phyloP scores from a whole-genome alignment of 352 stramenopile species.

The Phytophthora citrophthora region DNA sequence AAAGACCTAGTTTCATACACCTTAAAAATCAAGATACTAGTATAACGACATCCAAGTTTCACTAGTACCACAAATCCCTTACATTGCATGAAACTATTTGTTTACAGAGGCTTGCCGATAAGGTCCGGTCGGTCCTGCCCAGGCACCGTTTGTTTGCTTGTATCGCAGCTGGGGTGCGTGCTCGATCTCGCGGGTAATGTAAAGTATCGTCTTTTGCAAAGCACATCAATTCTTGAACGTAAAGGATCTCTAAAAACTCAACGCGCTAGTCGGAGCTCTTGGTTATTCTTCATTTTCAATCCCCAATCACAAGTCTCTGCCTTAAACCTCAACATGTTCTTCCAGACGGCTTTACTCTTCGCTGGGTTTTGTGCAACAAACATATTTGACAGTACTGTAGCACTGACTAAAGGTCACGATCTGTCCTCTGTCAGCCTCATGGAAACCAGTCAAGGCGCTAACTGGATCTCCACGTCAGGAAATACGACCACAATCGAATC shows the following conservation, averaged over 20 bases:
- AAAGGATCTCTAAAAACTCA: neutral
- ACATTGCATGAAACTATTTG: no score
- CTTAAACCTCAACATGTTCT: slow-evolving; percentile 8
- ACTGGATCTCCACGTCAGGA: slow-evolving; percentile 31
- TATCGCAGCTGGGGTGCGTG: no score
- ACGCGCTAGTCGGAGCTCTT: neutral
- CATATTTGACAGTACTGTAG: neutral
- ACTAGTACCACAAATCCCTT: no score
- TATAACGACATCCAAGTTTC: no score
- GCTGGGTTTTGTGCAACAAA: neutral
- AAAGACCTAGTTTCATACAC: no score
- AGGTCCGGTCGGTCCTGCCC: no score
- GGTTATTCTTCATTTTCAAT: slow-evolving; percentile 15
- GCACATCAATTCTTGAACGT: neutral
- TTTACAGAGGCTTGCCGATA: no score
- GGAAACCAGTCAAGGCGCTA: slow-evolving; percentile 32
- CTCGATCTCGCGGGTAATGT: no score
- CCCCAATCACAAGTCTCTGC: neutral
- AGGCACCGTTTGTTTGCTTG: no score
- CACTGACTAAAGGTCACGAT: slow-evolving; percentile 34
- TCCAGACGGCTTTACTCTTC: slow-evolving; percentile 17
- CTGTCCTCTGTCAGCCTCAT: slow-evolving; percentile 34
- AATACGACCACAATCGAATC: slow-evolving; percentile 26
- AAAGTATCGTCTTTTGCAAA: no score
- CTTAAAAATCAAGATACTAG: no score